Evolutionary conservation across 345 rosid genomes (phyloP).

Genomic region (Turritis glabra): DNA sequence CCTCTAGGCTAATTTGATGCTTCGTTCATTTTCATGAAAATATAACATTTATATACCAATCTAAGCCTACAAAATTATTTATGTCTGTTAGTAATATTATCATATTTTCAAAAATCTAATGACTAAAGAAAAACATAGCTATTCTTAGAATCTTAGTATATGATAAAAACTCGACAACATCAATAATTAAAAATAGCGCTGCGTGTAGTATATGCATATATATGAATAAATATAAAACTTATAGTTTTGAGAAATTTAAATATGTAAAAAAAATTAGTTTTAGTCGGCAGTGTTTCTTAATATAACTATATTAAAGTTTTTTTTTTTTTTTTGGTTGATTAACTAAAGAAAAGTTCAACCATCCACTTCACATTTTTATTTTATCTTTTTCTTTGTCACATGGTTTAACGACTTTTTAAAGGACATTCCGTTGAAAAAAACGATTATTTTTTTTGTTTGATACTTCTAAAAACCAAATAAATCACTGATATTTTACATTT

Average conservation of each 20-base stretch:
- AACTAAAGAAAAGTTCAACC: conserved; percentile 4
- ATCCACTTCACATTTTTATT: neutral
- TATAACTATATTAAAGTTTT: neutral
- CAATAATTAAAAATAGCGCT: neutral
- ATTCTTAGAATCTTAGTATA: neutral
- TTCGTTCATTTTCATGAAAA: neutral
- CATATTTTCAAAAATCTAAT: neutral
- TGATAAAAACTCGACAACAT: neutral
- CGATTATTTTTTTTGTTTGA: neutral
- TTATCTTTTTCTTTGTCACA: neutral
- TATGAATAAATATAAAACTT: neutral
- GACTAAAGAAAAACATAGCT: neutral
- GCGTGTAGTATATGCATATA: neutral
- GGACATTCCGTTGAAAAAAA: neutral
- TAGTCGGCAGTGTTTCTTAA: neutral
- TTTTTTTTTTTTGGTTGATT: neutral
- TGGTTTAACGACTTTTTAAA: conserved; percentile 4
- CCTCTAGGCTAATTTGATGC: neutral
- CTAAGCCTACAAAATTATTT: neutral
- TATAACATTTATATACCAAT: neutral
- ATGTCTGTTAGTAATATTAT: too few species aligned
- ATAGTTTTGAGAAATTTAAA: neutral
- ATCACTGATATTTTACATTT: too few species aligned
- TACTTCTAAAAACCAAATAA: too few species aligned
- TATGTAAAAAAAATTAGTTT: neutral